Conservation (phyloP, 2,329 filamentous ascomycete species). For the Microthyrium microscopicum region DNA sequence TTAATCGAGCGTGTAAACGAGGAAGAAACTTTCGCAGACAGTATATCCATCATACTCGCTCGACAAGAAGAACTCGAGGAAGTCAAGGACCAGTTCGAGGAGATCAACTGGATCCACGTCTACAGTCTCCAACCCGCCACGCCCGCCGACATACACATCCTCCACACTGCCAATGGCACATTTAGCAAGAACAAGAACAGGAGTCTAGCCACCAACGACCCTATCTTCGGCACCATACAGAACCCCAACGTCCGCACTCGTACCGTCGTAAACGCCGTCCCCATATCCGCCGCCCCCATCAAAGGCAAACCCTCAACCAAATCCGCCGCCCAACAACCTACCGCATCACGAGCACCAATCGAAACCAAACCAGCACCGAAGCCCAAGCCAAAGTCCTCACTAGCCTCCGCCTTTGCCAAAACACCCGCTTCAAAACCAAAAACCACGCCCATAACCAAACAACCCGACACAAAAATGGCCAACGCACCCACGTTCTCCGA, state of each 20-base stretch:
- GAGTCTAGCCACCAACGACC: conserved; percentile 37
- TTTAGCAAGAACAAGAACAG: conserved; percentile 30
- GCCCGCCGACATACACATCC: conserved; percentile 46
- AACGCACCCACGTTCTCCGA: conserved; percentile 13
- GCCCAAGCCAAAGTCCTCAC: neutral
- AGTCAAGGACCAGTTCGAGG: conserved; percentile 49
- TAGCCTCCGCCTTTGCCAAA: conserved; percentile 71
- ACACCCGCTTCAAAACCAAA: conserved; percentile 37
- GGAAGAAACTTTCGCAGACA: conserved; percentile 33
- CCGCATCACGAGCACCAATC: conserved; percentile 1
- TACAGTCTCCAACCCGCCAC: conserved; percentile 67
- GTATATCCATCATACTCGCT: conserved; percentile 47
- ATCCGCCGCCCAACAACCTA: neutral
- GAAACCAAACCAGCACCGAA: neutral
- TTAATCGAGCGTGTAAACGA: conserved; percentile 20
- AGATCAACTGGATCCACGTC: conserved; percentile 65
- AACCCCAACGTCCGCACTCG: conserved; percentile 50
- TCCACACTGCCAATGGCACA: conserved; percentile 54
- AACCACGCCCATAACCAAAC: conserved; percentile 14
- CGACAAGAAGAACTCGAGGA: conserved; percentile 57
- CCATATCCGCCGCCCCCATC: conserved; percentile 14
- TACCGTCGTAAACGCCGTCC: neutral
- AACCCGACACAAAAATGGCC: conserved; percentile 16
- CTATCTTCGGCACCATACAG: conserved; percentile 55
- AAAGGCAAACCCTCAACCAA: conserved; percentile 14